Percentiles rank a stretch among this genome's conserved stretches.
Conservation (phyloP, 2,329 filamentous ascomycete species). For the Verticillium klebahnii region DNA sequence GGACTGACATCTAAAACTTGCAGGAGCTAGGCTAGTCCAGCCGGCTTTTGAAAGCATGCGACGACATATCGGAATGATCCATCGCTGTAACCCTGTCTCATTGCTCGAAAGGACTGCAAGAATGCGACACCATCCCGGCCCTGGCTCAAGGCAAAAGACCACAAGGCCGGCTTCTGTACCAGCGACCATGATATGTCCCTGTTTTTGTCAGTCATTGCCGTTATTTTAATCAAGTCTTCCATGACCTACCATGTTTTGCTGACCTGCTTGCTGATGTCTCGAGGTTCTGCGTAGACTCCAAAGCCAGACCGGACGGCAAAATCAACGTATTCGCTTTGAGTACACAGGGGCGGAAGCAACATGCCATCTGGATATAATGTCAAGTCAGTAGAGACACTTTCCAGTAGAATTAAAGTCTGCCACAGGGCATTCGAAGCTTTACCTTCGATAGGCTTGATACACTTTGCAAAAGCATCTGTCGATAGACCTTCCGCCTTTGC, state of each 20-base stretch:
- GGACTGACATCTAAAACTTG: too few relatives aligned
- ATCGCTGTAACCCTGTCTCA: slow-evolving; percentile 55
- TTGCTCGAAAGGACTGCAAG: slow-evolving; percentile 56
- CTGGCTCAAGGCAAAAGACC: slow-evolving; percentile 57
- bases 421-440: too few relatives aligned
- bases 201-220: background rate
- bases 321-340: slow-evolving; percentile 34
- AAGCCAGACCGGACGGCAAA: slow-evolving; percentile 45
- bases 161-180: slow-evolving; percentile 54
- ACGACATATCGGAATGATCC: slow-evolving; percentile 52
- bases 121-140: slow-evolving; percentile 57
- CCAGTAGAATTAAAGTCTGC: too few relatives aligned
- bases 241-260: slow-evolving; percentile 52
- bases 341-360: too few relatives aligned
- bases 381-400: too few relatives aligned
- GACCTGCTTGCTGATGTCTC: slow-evolving; percentile 54
- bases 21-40: too few relatives aligned
- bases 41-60: too few relatives aligned
- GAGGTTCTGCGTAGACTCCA: slow-evolving; percentile 36
- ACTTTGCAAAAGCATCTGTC: too few relatives aligned
- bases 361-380: too few relatives aligned
- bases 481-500: too few relatives aligned
- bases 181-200: slow-evolving; percentile 61
- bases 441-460: too few relatives aligned
- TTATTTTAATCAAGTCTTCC: background rate